phyloP scores from a whole-genome alignment of 495 filamentous ascomycete species.

The Tuber magnatum region DNA sequence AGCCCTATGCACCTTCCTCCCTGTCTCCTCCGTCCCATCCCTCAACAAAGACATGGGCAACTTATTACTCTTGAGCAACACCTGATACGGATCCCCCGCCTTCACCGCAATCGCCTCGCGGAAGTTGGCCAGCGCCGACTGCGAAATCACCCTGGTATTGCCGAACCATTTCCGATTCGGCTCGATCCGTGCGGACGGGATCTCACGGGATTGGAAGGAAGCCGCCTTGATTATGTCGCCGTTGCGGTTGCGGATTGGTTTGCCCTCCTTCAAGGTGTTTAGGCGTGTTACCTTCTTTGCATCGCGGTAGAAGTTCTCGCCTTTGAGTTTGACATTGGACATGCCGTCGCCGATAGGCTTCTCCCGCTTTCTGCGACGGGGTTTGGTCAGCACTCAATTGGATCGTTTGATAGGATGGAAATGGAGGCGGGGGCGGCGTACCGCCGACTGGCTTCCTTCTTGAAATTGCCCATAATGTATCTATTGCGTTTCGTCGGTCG shows the following conservation, averaged over 20 bases:
- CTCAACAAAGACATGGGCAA: conserved; percentile 58
- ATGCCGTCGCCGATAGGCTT: conserved; percentile 77
- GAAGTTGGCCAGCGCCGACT: conserved; percentile 67
- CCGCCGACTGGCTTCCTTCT: conserved; percentile 82
- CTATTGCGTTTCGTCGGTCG: neutral
- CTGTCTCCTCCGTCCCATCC: conserved; percentile 40
- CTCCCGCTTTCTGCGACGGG: conserved; percentile 50
- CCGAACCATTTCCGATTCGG: conserved; percentile 85
- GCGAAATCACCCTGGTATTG: conserved; percentile 63
- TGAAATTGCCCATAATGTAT: conserved; percentile 77
- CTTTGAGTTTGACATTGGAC: conserved; percentile 83
- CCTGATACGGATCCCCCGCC: conserved; percentile 81
- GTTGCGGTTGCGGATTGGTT: conserved; percentile 62
- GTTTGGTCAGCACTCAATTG: conserved; percentile 10
- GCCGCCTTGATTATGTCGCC: conserved; percentile 76
- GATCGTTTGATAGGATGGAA: conserved; percentile 33
- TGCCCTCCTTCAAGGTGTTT: conserved; percentile 81
- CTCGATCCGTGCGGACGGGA: conserved; percentile 80
- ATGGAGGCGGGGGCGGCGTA: conserved; percentile 19
- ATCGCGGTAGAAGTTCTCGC: conserved; percentile 89
- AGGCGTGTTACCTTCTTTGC: conserved; percentile 81
- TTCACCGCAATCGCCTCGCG: conserved; percentile 87
- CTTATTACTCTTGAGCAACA: conserved; percentile 90
- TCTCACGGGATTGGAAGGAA: conserved; percentile 68
- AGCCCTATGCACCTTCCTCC: conserved; percentile 81